A percentile compares a stretch with the other conserved stretches of the same genome.
Conservation (phyloP, 805 yeast species). For the Clavispora santaluciae region DNA sequence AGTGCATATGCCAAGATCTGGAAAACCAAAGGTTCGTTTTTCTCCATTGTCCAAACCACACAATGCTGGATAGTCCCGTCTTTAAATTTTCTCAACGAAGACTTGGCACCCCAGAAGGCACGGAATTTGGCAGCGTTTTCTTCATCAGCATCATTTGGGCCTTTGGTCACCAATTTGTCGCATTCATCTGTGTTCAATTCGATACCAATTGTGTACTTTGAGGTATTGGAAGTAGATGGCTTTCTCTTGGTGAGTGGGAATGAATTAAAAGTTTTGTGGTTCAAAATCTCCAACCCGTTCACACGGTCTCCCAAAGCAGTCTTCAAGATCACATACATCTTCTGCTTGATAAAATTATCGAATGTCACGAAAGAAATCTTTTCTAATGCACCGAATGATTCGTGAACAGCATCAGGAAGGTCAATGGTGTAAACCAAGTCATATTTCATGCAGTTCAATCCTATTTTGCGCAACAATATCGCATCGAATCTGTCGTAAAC, state of each 20-base stretch:
- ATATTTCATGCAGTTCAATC: conserved; percentile 51
- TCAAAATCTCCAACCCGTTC: conserved; percentile 30
- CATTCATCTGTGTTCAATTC: conserved; percentile 64
- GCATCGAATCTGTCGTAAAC: conserved; percentile 79
- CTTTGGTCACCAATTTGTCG: conserved; percentile 81
- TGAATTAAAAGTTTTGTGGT: conserved; percentile 16
- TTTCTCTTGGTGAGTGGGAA: conserved; percentile 52
- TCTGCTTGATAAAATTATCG: conserved; percentile 61
- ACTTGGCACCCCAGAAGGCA: conserved; percentile 82
- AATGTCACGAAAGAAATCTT: conserved; percentile 66
- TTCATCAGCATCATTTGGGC: conserved; percentile 58
- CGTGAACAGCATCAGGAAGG: conserved; percentile 33
- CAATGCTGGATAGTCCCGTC: conserved; percentile 90
- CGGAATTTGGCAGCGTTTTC: conserved; percentile 61
- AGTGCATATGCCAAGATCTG: conserved; percentile 62
- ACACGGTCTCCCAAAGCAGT: conserved; percentile 55
- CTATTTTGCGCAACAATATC: conserved; percentile 62
- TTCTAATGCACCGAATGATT: conserved; percentile 62
- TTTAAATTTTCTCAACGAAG: conserved; percentile 85
- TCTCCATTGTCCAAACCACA: conserved; percentile 70
- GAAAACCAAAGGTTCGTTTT: conserved; percentile 57
- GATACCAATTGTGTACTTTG: conserved; percentile 51
- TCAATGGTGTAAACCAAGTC: conserved; percentile 61
- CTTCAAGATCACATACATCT: conserved; percentile 52
- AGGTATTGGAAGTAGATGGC: conserved; percentile 32